These are phyloP conservation scores for Cenococcum geophilum DNA, from an alignment of 495 filamentous ascomycete genomes.

Conservation along the genomic window DNA sequence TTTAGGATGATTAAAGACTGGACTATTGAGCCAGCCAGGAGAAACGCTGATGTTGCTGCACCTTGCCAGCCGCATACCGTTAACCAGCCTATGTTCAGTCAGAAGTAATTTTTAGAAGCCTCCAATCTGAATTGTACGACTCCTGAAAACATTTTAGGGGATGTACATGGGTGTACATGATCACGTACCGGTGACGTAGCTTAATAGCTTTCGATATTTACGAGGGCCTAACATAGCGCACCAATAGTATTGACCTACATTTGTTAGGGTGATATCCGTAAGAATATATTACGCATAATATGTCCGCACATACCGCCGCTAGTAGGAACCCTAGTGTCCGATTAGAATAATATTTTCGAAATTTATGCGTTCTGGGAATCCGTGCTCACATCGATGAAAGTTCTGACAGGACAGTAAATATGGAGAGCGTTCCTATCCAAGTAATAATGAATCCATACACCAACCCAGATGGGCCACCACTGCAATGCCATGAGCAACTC, in stretches of 20 bases:
- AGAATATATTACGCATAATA: background rate
- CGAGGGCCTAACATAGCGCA: background rate
- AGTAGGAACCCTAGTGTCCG: background rate
- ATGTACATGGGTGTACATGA: background rate
- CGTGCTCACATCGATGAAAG: background rate
- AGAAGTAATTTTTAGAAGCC: background rate
- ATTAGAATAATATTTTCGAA: background rate
- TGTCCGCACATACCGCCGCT: background rate
- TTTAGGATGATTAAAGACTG: constrained; percentile 53
- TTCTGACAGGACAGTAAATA: background rate
- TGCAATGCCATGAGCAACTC: too few relatives aligned
- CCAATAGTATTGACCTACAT: background rate
- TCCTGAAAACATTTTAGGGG: background rate
- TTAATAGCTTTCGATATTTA: background rate
- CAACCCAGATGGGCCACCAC: too few relatives aligned
- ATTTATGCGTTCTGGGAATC: background rate
- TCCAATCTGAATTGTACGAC: background rate
- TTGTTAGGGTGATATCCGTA: background rate
- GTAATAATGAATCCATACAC: too few relatives aligned
- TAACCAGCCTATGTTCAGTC: constrained; percentile 44
- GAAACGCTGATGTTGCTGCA: constrained; percentile 45
- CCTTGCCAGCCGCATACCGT: constrained; percentile 55
- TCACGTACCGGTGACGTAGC: background rate
- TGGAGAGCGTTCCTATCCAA: too few relatives aligned
- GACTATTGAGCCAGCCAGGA: constrained; percentile 50